Base-by-base conservation (phyloP, 441 rosid species). In the Gossypium trilobum region DNA sequence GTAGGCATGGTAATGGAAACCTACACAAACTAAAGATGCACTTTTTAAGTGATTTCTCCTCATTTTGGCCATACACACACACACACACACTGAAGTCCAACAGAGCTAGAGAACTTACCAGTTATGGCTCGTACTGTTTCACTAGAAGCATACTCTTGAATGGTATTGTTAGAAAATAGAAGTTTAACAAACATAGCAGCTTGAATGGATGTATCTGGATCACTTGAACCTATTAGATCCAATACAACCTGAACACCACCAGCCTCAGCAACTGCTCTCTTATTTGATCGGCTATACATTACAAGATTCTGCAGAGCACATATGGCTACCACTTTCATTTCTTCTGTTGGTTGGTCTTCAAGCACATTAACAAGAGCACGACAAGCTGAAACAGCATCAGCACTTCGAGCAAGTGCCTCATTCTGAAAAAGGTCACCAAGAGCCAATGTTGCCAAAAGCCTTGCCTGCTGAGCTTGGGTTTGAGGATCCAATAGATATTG, bases 231-330 rank as follows among this genome's bases (percentile, higher is more conserved):
- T 51, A 93, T 93, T 71, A 96, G 83, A 86, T 96, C 99, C 85
- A 96, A 77, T 51, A 96, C 87, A 54, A 96, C 99, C 83, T 96
- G 99, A 74, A 96, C 97, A 72, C 99, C 99, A 63, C 99, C 96
- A 74, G 98, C 99, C 87, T 96, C 99, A n/a, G 99, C 99, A 78
- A 96, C 97, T 8, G 98, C 99, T 84, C 99, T 87, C 87, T 91
- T 96, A 82, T 96, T 96, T 19, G 99, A 88, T 71, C 97, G 85
- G 75, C 99, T 93, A 80, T 87, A 84, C 98, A 89, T 93, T 46
- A 96, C 99, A 78, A 96, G 97, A 82, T 96, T 96, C 74, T 93
- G 99, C 83, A 96, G 78, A 72, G 99, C 96, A 83, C 99, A 96
- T 79, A 96, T 89, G 13, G 98, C 97, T 10, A 96, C 99, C 71